Conservation (phyloP, 2,329 filamentous ascomycete species). For the Sphaerulina vaccinii region DNA sequence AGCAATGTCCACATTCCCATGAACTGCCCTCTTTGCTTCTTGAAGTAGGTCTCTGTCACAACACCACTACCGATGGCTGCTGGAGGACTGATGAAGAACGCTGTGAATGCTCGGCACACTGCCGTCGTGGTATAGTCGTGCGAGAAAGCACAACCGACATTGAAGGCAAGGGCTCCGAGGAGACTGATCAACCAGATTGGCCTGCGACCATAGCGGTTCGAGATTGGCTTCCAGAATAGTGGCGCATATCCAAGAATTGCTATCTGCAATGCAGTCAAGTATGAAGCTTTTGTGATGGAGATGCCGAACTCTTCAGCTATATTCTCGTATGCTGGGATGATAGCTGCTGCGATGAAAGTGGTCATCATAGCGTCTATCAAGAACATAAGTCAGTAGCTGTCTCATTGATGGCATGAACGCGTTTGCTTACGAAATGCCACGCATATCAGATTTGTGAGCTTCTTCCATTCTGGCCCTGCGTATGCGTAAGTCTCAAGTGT, state of each 20-base stretch:
- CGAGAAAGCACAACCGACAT: conserved; percentile 55
- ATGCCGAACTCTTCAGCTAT: conserved; percentile 54
- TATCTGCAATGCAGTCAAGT: conserved; percentile 58
- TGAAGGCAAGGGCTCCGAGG: conserved; percentile 49
- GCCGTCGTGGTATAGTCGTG: conserved; percentile 52
- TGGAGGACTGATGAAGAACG: conserved; percentile 58
- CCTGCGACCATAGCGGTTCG: conserved; percentile 54
- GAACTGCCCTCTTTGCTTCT: conserved; percentile 53
- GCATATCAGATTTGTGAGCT: conserved; percentile 50
- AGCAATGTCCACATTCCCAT: conserved; percentile 60
- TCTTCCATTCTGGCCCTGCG: conserved; percentile 48
- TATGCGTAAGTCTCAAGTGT: not conserved
- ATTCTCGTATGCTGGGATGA: conserved; percentile 55
- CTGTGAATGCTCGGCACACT: conserved; percentile 52
- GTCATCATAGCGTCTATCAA: conserved; percentile 50
- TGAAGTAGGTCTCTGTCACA: conserved; percentile 59
- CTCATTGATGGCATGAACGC: not conserved
- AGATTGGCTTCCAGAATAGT: conserved; percentile 58
- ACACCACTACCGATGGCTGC: conserved; percentile 57
- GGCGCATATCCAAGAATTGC: conserved; percentile 55
- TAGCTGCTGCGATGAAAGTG: conserved; percentile 55
- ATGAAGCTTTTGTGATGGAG: conserved; percentile 51
- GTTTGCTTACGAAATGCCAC: conserved; percentile 43
- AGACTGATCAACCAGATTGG: conserved; percentile 56
- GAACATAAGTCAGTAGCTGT: not conserved